Base-by-base conservation (phyloP, 1,284 basidiomycete species). In the Leccinum solheimii region DNA sequence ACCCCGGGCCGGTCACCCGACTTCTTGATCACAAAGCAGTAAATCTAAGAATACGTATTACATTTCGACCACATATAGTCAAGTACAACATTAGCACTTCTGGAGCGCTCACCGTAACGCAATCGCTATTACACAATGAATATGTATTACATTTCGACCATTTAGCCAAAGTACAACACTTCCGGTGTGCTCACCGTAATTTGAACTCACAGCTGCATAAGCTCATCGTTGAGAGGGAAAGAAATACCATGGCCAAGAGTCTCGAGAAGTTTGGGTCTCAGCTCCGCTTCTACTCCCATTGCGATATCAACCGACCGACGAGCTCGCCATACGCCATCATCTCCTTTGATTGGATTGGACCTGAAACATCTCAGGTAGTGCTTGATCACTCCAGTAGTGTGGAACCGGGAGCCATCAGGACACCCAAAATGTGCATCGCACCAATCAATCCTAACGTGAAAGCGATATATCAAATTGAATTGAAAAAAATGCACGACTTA, bases 361-460 rank as follows among this genome's bases (percentile, higher is more conserved):
- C 56, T 61, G 53, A 74, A 76, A 6, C 73, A 67, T 30, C 75
- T 66, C 10, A 78, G 36, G 53, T 75, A 76, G 30, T 60, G 61
- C 40, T 69, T 69, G 36, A 58, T 63, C 7, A 66, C 27, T 14
- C 70, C 72, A 16, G 55, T 30, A 1, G 70, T 70, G 48, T 69
- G 60, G 45, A 76, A 75, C 19, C 64, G 66, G 9, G 64, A 62
- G 10, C 61, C 58, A 30, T 64, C 56, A 1, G 70, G 69, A 59
- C 48, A 69, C 14, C 77, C 77, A 43, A 78, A 78, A 43, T 77
- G 66, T 6, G 64, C 67, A 3, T 68, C 59, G 21, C 66, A 62
- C 77, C 75, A 76, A 40, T 76, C 68, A 32, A 77, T 58, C 45
- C 67, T 64, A 38, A 45, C 2, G 27, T 1, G 26, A 55, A 32